Conservation (phyloP, 352 stramenopile genomes). For the Phytophthora pseudosyringae region DNA sequence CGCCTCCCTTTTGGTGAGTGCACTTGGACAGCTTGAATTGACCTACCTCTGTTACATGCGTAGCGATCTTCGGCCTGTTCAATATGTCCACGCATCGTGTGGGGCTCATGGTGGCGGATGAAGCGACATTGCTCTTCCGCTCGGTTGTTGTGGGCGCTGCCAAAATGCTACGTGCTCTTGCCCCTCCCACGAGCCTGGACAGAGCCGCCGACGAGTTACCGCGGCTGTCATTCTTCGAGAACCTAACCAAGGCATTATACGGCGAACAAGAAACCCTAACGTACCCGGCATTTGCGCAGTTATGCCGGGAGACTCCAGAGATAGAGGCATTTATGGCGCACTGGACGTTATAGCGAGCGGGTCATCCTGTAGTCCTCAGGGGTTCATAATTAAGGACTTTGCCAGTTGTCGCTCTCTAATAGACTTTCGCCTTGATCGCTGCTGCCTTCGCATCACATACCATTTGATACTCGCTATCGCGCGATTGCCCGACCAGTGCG, state of each 20-base stretch:
- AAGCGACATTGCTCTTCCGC: slow-evolving; percentile 42
- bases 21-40: neutral
- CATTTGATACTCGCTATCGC: too few relatives aligned
- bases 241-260: slow-evolving; percentile 40
- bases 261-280: slow-evolving; percentile 36
- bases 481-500: too few relatives aligned
- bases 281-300: slow-evolving; percentile 21
- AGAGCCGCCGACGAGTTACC: neutral
- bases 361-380: neutral
- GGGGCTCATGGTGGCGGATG: slow-evolving; percentile 37
- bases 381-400: neutral
- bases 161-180: slow-evolving; percentile 18
- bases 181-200: neutral
- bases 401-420: too few relatives aligned
- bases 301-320: slow-evolving; percentile 20
- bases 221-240: slow-evolving; percentile 25
- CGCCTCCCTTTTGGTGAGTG: too few relatives aligned
- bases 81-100: slow-evolving; percentile 40
- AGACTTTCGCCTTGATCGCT: too few relatives aligned
- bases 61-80: slow-evolving; percentile 42
- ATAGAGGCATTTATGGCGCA: slow-evolving; percentile 24
- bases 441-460: too few relatives aligned
- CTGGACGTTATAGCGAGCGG: slow-evolving; percentile 9
- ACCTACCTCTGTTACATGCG: neutral
- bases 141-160: slow-evolving; percentile 14